These are phyloP conservation scores for Ceratocystis diversiconidia DNA, from an alignment of 2,329 filamentous ascomycete species.

Conservation along the genomic window DNA sequence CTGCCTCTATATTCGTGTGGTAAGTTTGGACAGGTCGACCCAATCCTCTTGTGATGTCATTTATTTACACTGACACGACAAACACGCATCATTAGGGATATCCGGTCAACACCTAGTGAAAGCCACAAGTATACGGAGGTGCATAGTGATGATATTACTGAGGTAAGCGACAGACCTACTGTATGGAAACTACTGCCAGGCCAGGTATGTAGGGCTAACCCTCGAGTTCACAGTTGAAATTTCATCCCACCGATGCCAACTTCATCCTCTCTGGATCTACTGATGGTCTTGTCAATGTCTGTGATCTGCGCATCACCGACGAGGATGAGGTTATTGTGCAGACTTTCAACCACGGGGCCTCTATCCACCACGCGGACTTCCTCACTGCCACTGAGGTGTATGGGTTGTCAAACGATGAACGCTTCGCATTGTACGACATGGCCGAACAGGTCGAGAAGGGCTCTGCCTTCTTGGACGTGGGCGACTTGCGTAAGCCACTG, in stretches of 20 bases:
- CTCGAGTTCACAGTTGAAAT: slow-evolving; percentile 24
- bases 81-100: slow-evolving; percentile 34
- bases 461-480: slow-evolving; percentile 43
- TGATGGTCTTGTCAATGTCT: slow-evolving; percentile 65
- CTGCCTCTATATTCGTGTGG: slow-evolving; percentile 49
- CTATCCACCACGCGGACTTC: slow-evolving; percentile 62
- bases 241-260: slow-evolving; percentile 45
- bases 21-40: slow-evolving; percentile 24
- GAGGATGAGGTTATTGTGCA: slow-evolving; percentile 68
- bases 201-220: neutral
- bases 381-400: slow-evolving; percentile 51
- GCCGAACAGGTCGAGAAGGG: slow-evolving; percentile 49
- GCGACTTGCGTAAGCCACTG: slow-evolving; percentile 52
- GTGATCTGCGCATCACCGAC: slow-evolving; percentile 53
- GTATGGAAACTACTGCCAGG: no score
- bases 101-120: slow-evolving; percentile 34
- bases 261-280: slow-evolving; percentile 64
- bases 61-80: neutral
- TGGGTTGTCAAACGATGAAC: slow-evolving; percentile 65
- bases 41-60: neutral
- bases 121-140: slow-evolving; percentile 46
- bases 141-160: slow-evolving; percentile 54
- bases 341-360: slow-evolving; percentile 63
- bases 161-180: slow-evolving; percentile 23
- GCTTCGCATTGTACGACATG: slow-evolving; percentile 57